Evolutionary conservation across 441 rosid species (phyloP), one percentile per base, ranked within the genome.

Genomic region (Viola pubescens): DNA sequence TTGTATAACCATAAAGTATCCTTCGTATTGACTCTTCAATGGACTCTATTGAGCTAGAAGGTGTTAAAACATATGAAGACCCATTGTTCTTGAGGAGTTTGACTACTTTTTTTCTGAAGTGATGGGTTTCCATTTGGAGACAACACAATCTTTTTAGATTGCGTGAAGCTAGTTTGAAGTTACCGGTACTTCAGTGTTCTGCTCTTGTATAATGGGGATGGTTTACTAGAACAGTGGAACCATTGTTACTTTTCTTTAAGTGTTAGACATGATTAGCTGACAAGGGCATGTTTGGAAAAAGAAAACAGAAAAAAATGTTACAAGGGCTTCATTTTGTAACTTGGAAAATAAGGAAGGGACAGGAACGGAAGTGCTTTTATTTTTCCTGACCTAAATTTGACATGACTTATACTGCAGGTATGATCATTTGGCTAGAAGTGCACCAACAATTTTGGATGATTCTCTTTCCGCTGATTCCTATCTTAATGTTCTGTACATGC

Each of bases 401-500:
- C 37, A 62, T 58, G 51, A 56, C 47, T 57, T 71, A 55, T 68
- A 54, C 62, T 64, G 69, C 80, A 90, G 99, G 96, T 90, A 88
- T 74, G 99, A 90, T 58, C 99, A 94, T 83, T 78, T 94, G 84
- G 99, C 99, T 56, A 90, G 76, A 79, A 94, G 96, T 70, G 97
- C 99, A 48, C 99, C 99, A 11, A 89, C 97, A 62, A 94, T 94
- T 75, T 82, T 94, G 94, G 97, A 90, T 54, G 99, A 94, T 75
- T 90, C 97, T 39, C 88, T 94, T 68, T 94, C 99, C 64, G 95
- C 99, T 56, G 99, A 94, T 82, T 94, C 99, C 55, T 94, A 94
- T 75, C 88, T 94, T 49, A 90, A 90, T 80, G 94, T 94, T 51
- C 76, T 94, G 48, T 80, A 94, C 80, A 94, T 94, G 92, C 99